Evolutionary conservation across 352 stramenopile species (phyloP).

Genomic region (Pythium utonaiense): DNA sequence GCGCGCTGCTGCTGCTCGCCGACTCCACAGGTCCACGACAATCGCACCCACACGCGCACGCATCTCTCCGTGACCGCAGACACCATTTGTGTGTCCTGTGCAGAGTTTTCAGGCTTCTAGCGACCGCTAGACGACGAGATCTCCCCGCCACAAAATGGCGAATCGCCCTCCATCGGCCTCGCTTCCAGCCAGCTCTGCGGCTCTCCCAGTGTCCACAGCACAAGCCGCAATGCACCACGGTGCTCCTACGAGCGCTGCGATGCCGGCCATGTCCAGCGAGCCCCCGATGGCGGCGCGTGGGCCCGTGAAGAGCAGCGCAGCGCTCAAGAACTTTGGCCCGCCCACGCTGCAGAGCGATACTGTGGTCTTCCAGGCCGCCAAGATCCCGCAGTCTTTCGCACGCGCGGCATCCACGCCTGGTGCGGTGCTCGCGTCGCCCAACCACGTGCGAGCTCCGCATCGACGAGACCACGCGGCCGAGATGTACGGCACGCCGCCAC

Average conservation of each 20-base stretch:
- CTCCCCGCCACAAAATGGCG: not conserved
- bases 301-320: not conserved
- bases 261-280: not conserved
- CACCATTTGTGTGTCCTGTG: not conserved
- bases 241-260: not conserved
- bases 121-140: not conserved
- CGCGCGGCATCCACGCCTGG: conserved; percentile 20
- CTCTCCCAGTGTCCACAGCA: not conserved
- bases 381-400: conserved; percentile 38
- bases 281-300: not conserved
- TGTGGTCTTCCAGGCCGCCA: conserved; percentile 59
- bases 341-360: conserved; percentile 48
- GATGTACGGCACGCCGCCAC: not conserved
- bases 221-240: not conserved
- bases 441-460: not conserved
- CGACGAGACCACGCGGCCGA: not conserved
- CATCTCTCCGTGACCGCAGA: not conserved
- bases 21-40: not conserved
- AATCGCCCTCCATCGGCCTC: not conserved
- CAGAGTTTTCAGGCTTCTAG: not conserved
- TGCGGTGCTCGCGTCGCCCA: not conserved
- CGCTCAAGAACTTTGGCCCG: conserved; percentile 22
- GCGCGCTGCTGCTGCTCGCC: not conserved
- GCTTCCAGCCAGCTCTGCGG: not conserved
- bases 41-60: not conserved